A percentile compares a stretch with the other conserved stretches of the same genome.
Conservation (phyloP, 2,329 filamentous ascomycete species). For the Penicillium sp. region DNA sequence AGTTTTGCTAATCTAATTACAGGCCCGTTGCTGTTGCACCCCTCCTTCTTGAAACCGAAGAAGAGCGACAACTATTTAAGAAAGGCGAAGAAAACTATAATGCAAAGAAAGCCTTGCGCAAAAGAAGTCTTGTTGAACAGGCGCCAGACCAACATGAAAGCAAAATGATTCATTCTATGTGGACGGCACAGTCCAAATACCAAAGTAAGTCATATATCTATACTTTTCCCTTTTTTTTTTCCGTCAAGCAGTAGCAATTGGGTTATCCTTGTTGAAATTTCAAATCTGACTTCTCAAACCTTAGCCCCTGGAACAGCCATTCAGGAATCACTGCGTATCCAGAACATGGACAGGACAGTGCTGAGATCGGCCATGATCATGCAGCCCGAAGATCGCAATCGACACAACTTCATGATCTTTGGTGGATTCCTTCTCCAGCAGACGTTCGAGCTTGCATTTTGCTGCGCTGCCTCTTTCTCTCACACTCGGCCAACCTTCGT, state of each 20-base stretch:
- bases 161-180: conserved; percentile 68
- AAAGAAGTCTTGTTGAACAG: conserved; percentile 59
- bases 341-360: conserved; percentile 60
- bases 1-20: conserved; percentile 14
- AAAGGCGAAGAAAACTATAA: conserved; percentile 64
- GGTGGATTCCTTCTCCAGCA: conserved; percentile 71
- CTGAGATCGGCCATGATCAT: conserved; percentile 68
- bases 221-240: background rate
- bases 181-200: conserved; percentile 64
- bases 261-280: background rate
- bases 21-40: conserved; percentile 61
- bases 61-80: conserved; percentile 61
- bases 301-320: conserved; percentile 53
- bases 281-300: background rate
- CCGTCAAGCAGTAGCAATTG: background rate
- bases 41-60: conserved; percentile 57
- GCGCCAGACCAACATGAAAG: conserved; percentile 69
- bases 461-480: conserved; percentile 67
- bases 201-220: conserved; percentile 40
- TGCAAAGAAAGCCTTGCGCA: conserved; percentile 61
- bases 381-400: conserved; percentile 68
- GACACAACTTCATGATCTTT: conserved; percentile 75
- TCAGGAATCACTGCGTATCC: conserved; percentile 54
- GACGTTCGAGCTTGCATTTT: conserved; percentile 73
- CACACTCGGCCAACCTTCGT: conserved; percentile 68